Evolutionary conservation across 1,139 yeast species (phyloP), one percentile per base, ranked within the genome.

Genomic region (Kazachstania sp.): DNA sequence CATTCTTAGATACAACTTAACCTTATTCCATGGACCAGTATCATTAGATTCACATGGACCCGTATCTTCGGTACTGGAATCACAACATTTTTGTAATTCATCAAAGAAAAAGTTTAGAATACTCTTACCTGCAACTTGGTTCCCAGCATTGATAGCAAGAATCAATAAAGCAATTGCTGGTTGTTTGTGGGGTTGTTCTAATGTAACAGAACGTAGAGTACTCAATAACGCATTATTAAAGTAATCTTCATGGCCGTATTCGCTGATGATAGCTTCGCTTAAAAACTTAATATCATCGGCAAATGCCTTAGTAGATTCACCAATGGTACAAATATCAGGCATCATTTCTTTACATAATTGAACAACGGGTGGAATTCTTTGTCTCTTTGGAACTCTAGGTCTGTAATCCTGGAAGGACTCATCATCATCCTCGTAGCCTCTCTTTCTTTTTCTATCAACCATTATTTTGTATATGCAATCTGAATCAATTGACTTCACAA

Each of bases 131-230:
- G 86, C 81, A 38, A 78, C 72, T 45, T 78, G 75, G 63, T 81
- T 81, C 53, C 76, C 76, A 15, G 84, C 73, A 65, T 84, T 83
- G 49, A 87, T 81, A 34, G 83, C 72, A 56, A 83, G 74, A 11
- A 90, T 69, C 54, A 87, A 73, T 13, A 83, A 79, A 31, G 87
- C 76, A 50, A 90, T 68, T 23, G 83, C 77, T 23, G 81, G 78
- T 51, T 83, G 77, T 63, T 90, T 92, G 56, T 90, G 95, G 0
- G 97, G 97, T 65, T 90, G 97, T 65, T 92, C 98, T 38, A 77
- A 67, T 11, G 85, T 72, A 39, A 86, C 77, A 1, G 95, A 87
- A 50, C 74, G 74, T 31, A 87, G 65, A 1, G 88, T 84, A 45
- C 74, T 73, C 57, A 83, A 70, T 23, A 84, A 71, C 16, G 83